A percentile compares a stretch with the other conserved stretches of the same genome.
Conservation (phyloP, 2,329 filamentous ascomycete species). For the Rhynchosporium agropyri region DNA sequence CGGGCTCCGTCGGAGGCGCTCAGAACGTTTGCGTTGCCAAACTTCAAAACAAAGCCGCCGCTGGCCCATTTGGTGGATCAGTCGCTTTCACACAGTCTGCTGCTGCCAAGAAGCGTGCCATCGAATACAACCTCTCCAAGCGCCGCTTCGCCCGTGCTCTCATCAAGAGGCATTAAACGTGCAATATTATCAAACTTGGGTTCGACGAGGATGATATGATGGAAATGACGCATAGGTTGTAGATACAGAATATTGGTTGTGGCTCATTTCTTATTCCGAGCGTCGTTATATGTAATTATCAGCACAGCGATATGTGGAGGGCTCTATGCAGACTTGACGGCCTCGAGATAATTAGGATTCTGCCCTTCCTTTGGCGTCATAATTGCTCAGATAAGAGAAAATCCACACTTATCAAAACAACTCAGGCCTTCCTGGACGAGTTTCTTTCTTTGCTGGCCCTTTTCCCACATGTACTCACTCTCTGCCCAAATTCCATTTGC, state of each 20-base stretch:
- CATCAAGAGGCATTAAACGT: slow-evolving; percentile 29
- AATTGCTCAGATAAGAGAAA: slow-evolving; percentile 23
- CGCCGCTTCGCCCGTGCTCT: slow-evolving; percentile 42
- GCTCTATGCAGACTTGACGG: background rate
- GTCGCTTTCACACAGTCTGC: slow-evolving; percentile 65
- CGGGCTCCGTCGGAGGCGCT: slow-evolving; percentile 59
- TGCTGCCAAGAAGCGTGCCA: slow-evolving; percentile 61
- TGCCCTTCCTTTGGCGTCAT: slow-evolving; percentile 25
- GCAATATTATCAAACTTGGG: background rate
- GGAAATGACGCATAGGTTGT: slow-evolving; percentile 7
- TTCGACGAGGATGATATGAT: background rate
- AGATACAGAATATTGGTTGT: slow-evolving; percentile 23
- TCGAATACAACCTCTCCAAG: slow-evolving; percentile 53
- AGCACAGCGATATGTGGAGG: slow-evolving; percentile 3
- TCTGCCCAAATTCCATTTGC: background rate
- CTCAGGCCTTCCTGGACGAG: no score
- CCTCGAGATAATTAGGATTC: slow-evolving; percentile 28
- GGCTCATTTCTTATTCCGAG: background rate
- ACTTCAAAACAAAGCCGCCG: slow-evolving; percentile 61
- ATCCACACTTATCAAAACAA: slow-evolving; percentile 30
- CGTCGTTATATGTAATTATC: slow-evolving; percentile 13
- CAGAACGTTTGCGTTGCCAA: slow-evolving; percentile 66
- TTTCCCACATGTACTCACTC: background rate
- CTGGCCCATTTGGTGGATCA: slow-evolving; percentile 68
- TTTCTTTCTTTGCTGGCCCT: no score